Conservation (phyloP, 352 stramenopile genomes). For the Phytophthora vignae region DNA sequence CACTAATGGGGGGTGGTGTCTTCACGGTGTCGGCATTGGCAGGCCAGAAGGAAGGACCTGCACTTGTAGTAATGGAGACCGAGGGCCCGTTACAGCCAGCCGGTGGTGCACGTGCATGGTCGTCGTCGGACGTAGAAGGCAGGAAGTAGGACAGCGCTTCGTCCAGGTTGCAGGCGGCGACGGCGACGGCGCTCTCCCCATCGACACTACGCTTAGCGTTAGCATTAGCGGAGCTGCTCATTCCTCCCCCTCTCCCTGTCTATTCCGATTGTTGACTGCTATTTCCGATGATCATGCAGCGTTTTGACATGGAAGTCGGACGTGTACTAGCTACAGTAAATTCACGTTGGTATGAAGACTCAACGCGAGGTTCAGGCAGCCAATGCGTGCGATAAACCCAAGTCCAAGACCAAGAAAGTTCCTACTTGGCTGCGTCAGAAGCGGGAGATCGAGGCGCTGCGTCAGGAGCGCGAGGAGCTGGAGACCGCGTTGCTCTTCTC, state of each 20-base stretch:
- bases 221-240: neutral
- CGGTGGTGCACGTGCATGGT: neutral
- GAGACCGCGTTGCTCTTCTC: neutral
- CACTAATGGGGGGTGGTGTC: neutral
- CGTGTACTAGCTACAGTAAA: neutral
- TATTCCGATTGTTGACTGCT: neutral
- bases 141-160: constrained; percentile 3
- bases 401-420: no score
- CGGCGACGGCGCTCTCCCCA: neutral
- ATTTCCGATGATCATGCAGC: neutral
- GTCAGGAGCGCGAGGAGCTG: neutral
- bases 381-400: no score
- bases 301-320: no score
- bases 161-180: neutral
- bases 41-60: constrained; percentile 29
- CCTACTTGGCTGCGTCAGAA: neutral
- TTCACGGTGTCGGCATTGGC: neutral
- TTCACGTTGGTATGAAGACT: no score
- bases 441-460: neutral
- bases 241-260: neutral
- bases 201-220: neutral
- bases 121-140: neutral
- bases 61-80: constrained; percentile 2
- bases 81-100: neutral
- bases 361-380: no score